Evolutionary conservation across 2,329 filamentous ascomycete species (phyloP).

Genomic region (Pyricularia sp.): DNA sequence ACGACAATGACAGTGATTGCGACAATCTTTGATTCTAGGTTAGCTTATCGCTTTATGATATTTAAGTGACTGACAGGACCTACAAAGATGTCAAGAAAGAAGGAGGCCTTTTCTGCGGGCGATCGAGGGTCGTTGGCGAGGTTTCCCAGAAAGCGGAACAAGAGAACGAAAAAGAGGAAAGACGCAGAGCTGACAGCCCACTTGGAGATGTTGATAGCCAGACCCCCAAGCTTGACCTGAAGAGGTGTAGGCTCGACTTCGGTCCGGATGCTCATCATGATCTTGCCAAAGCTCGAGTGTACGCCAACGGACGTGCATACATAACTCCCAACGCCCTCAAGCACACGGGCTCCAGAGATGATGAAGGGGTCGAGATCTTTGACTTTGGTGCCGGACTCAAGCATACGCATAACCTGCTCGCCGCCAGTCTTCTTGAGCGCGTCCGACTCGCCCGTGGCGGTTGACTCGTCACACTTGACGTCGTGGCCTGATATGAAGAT

Average conservation of each 20-base stretch:
- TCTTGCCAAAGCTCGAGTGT: constrained; percentile 44
- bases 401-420: constrained; percentile 44
- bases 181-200: constrained; percentile 57
- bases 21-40: constrained; percentile 53
- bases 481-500: constrained; percentile 65
- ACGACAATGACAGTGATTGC: constrained; percentile 58
- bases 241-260: constrained; percentile 43
- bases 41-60: constrained; percentile 19
- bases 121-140: constrained; percentile 40
- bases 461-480: constrained; percentile 69
- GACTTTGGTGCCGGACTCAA: constrained; percentile 1
- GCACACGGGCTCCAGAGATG: constrained; percentile 45
- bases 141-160: constrained; percentile 65
- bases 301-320: constrained; percentile 46
- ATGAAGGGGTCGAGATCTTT: constrained; percentile 51
- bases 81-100: constrained; percentile 36
- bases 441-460: constrained; percentile 72
- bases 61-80: constrained; percentile 35
- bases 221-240: constrained; percentile 39
- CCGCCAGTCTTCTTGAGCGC: constrained; percentile 59
- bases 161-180: constrained; percentile 65
- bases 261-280: constrained; percentile 44
- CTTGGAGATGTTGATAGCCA: constrained; percentile 34
- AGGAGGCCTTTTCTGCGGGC: constrained; percentile 36
- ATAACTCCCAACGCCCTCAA: constrained; percentile 45